A percentile compares a stretch with the other conserved stretches of the same genome.
Evolutionary conservation across 495 filamentous ascomycete genomes (phyloP).

Genomic region (Cryomyces minteri): DNA sequence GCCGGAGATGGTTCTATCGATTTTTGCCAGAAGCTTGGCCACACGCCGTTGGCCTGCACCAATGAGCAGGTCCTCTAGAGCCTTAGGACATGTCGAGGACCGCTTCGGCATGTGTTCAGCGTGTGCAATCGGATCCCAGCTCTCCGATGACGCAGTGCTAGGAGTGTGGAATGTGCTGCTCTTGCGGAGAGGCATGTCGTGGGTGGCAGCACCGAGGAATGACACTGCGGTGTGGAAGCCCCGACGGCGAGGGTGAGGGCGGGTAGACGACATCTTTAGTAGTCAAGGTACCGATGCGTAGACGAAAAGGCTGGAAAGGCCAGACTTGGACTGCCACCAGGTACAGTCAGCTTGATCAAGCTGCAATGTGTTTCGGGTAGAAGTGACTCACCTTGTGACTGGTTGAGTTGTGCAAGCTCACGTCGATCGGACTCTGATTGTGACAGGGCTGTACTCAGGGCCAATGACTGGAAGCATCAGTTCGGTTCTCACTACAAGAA

Average conservation of each 20-base stretch:
- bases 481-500: no score
- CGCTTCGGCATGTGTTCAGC: slow-evolving; percentile 35
- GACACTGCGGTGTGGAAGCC: slow-evolving; percentile 6
- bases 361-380: background rate
- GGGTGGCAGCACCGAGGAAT: slow-evolving; percentile 9
- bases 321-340: background rate
- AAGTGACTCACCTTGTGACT: no score
- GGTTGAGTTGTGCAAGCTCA: no score
- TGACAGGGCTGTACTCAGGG: no score
- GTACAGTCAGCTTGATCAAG: background rate
- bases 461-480: no score
- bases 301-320: no score
- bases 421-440: no score
- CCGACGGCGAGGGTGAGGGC: slow-evolving; percentile 19
- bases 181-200: slow-evolving; percentile 31
- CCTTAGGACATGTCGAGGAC: slow-evolving; percentile 42
- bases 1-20: slow-evolving; percentile 17
- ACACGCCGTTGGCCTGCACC: slow-evolving; percentile 14
- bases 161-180: slow-evolving; percentile 43
- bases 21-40: slow-evolving; percentile 13
- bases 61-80: slow-evolving; percentile 20
- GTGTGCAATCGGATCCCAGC: slow-evolving; percentile 22
- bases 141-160: slow-evolving; percentile 22
- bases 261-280: slow-evolving; percentile 14
- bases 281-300: background rate